These are phyloP conservation scores for Thalassiosira mediterranea DNA, from an alignment of 352 stramenopile species.

Conservation along the genomic window DNA sequence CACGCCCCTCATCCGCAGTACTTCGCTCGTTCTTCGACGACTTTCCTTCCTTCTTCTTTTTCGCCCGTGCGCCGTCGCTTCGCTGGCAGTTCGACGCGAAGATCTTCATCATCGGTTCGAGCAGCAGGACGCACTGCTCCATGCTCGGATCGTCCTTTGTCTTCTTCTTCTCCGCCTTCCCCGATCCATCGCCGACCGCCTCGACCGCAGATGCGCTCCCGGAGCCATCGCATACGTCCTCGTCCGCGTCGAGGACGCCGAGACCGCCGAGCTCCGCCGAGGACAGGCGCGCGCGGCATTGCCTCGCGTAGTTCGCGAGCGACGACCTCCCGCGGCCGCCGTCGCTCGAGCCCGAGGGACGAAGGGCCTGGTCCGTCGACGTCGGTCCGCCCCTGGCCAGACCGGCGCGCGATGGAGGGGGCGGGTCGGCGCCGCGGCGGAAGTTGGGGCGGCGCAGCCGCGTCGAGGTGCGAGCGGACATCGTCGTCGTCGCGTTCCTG, in stretches of 20 bases:
- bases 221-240: not conserved
- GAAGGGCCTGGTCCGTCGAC: no score
- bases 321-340: no score
- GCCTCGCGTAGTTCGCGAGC: no score
- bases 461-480: no score
- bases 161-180: not conserved
- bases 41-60: conserved; percentile 6
- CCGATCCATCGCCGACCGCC: not conserved
- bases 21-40: not conserved
- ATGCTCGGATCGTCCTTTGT: conserved; percentile 17
- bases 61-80: not conserved
- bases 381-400: no score
- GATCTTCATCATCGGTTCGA: conserved; percentile 23
- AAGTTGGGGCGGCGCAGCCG: no score
- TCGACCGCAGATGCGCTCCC: not conserved
- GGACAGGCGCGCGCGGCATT: no score
- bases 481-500: no score
- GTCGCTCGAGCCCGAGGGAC: no score
- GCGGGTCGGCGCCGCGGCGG: no score
- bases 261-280: not conserved
- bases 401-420: no score
- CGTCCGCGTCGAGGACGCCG: not conserved
- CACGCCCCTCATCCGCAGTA: not conserved
- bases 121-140: conserved; percentile 37
- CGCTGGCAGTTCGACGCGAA: conserved; percentile 25